phyloP scores from a whole-genome alignment of 1,139 yeast genomes.

The Pichia sp. region DNA sequence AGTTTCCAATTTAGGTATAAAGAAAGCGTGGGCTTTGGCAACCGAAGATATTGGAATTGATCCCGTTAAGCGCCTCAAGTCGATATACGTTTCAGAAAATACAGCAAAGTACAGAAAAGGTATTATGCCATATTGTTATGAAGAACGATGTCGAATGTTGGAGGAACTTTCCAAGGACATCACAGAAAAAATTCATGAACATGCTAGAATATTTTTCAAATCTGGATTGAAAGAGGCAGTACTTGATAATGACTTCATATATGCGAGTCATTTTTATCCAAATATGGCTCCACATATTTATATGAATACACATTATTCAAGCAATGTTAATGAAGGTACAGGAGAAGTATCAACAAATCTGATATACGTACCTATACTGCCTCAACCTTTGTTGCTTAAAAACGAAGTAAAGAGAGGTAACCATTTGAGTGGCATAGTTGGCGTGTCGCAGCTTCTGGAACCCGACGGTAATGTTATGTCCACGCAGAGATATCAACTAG shows the following conservation, averaged over 20 bases:
- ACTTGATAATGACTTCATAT: conserved; percentile 28
- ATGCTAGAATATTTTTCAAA: no score
- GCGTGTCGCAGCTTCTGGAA: no score
- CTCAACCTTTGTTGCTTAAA: conserved; percentile 1
- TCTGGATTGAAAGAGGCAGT: no score
- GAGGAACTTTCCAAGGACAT: no score
- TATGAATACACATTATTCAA: not conserved
- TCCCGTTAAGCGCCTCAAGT: conserved; percentile 13
- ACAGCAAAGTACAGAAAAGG: conserved; percentile 10
- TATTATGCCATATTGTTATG: conserved; percentile 8
- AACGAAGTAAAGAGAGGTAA: not conserved
- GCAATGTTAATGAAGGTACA: not conserved
- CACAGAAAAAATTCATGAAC: no score
- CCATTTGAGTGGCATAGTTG: no score
- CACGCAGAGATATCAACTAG: no score
- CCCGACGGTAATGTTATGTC: no score
- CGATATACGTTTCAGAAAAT: conserved; percentile 15
- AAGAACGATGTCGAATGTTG: no score
- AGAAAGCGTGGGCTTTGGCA: conserved; percentile 32
- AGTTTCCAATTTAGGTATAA: conserved; percentile 43
- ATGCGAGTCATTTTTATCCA: conserved; percentile 33
- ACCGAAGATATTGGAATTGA: conserved; percentile 9
- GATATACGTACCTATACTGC: conserved; percentile 2
- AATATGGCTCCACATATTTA: conserved; percentile 14
- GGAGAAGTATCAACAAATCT: not conserved